These are phyloP conservation scores for Irpex lacteus DNA, from an alignment of 1,284 basidiomycete species.

Conservation along the genomic window DNA sequence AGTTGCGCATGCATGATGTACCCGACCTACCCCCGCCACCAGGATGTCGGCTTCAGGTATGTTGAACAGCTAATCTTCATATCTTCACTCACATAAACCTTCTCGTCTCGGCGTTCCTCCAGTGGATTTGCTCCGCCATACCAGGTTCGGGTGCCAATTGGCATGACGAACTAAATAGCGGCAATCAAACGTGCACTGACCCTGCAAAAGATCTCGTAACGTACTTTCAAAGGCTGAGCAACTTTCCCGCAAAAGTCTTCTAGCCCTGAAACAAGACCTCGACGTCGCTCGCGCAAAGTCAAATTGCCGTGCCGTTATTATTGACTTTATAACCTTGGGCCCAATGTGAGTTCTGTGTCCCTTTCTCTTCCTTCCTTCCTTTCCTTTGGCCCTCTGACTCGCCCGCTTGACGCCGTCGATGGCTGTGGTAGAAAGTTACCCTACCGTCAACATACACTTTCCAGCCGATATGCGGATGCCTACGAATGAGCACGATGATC, in stretches of 20 bases:
- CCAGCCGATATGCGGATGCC: not conserved
- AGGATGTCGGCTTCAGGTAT: too few species aligned
- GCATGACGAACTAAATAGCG: not conserved
- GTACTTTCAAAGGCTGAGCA: not conserved
- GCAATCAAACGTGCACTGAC: not conserved
- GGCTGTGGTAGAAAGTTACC: conserved; percentile 14
- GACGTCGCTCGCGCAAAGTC: not conserved
- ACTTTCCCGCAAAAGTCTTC: not conserved
- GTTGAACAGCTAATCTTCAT: too few species aligned
- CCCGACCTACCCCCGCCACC: not conserved
- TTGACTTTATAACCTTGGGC: not conserved
- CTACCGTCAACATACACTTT: conserved; percentile 10
- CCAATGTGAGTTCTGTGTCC: not conserved
- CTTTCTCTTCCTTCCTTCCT: not conserved
- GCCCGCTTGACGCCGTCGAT: conserved; percentile 17
- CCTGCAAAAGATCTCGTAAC: not conserved
- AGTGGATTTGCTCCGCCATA: not conserved
- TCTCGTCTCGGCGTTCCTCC: too few species aligned
- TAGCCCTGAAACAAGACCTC: not conserved
- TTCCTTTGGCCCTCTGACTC: not conserved
- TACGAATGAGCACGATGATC: conserved; percentile 36
- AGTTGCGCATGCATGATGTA: not conserved
- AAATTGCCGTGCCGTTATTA: not conserved
- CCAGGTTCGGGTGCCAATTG: not conserved
- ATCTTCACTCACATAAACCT: too few species aligned